These are phyloP conservation scores for Leishmania tarentolae DNA, from an alignment of 208 protist genomes.

Conservation along the genomic window DNA sequence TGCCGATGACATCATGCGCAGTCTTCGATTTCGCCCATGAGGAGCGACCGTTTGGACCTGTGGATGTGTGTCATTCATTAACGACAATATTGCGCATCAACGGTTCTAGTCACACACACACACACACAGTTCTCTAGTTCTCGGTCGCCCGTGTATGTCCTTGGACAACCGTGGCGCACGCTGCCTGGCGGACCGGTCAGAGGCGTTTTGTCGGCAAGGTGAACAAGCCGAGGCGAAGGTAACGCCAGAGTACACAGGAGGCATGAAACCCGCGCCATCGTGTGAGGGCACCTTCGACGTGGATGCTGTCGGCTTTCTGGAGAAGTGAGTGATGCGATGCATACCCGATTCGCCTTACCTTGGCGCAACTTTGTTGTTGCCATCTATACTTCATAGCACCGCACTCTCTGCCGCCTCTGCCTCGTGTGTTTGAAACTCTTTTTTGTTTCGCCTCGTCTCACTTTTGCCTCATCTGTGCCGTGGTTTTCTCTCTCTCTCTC, in stretches of 20 bases:
- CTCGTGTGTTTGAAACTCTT: too few relatives aligned
- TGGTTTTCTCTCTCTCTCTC: too few relatives aligned
- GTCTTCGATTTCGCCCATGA: slow-evolving; percentile 42
- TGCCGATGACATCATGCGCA: slow-evolving; percentile 61
- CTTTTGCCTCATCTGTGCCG: too few relatives aligned
- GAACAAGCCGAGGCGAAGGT: not conserved
- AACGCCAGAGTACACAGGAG: not conserved
- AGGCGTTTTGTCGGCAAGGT: not conserved
- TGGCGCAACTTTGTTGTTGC: not conserved
- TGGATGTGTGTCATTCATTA: not conserved
- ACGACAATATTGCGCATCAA: too few relatives aligned
- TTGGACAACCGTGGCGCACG: not conserved
- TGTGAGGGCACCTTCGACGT: not conserved
- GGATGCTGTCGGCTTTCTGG: not conserved
- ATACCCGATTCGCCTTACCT: not conserved
- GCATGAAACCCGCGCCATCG: not conserved
- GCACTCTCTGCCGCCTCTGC: too few relatives aligned
- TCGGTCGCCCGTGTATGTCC: not conserved
- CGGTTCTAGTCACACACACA: not conserved
- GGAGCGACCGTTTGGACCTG: not conserved
- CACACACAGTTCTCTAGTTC: not conserved
- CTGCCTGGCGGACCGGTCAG: not conserved
- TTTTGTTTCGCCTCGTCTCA: too few relatives aligned
- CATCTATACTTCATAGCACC: not conserved
- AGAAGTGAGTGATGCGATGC: not conserved